These are phyloP conservation scores for Yarrowia keelungensis DNA, from an alignment of 805 yeast species.

Conservation along the genomic window DNA sequence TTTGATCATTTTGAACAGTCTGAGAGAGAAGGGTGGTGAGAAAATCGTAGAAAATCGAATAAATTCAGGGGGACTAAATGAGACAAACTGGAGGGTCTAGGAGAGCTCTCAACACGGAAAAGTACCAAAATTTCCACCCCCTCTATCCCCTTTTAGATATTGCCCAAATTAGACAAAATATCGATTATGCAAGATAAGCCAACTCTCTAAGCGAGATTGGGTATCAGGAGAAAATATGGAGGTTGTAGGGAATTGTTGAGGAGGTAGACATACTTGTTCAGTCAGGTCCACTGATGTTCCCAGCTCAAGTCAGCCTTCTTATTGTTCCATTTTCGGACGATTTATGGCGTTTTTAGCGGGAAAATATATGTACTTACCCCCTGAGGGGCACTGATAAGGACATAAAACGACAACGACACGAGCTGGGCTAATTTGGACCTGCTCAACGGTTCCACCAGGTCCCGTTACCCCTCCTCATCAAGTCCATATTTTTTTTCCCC, in stretches of 20 bases:
- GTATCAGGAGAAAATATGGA: not conserved
- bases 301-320: too few relatives aligned
- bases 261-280: too few relatives aligned
- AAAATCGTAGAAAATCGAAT: not conserved
- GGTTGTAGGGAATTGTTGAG: not conserved
- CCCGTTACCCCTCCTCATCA: not conserved
- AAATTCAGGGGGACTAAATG: not conserved
- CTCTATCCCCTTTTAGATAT: not conserved
- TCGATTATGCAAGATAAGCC: constrained; percentile 23
- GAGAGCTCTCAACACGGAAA: too few relatives aligned
- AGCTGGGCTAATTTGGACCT: not conserved
- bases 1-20: not conserved
- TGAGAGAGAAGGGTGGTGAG: not conserved
- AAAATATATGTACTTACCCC: not conserved
- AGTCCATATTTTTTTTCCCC: not conserved
- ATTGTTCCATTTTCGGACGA: too few relatives aligned
- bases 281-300: too few relatives aligned
- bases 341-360: too few relatives aligned
- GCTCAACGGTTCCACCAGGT: not conserved
- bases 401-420: not conserved
- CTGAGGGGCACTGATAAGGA: not conserved
- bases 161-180: not conserved
- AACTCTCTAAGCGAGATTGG: not conserved
- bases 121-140: not conserved
- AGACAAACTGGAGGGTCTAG: not conserved